phyloP scores from a whole-genome alignment of 805 yeast species.

The Barnettozyma sucrosica region DNA sequence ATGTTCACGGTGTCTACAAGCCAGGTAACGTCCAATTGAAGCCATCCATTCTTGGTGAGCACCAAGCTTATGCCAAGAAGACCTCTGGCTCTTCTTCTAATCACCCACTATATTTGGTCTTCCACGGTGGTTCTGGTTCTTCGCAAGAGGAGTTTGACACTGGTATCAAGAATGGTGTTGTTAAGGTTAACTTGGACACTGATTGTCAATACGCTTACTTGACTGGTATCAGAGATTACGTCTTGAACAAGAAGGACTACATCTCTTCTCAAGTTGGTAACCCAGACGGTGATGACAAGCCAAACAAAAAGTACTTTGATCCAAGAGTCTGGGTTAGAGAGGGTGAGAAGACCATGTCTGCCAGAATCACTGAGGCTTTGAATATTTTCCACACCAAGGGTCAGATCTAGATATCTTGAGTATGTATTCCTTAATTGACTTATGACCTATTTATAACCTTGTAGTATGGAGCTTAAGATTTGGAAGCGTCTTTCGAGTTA shows the following conservation, averaged over 20 bases:
- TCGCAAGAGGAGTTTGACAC: constrained; percentile 84
- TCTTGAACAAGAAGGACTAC: constrained; percentile 94
- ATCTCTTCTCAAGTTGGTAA: constrained; percentile 85
- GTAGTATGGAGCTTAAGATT: neutral
- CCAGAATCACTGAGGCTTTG: constrained; percentile 80
- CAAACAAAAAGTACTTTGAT: constrained; percentile 99
- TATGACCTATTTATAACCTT: neutral
- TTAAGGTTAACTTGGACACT: constrained; percentile 98
- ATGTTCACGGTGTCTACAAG: constrained; percentile 99
- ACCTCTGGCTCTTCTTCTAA: constrained; percentile 45
- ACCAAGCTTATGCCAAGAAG: constrained; percentile 83
- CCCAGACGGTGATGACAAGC: constrained; percentile 99
- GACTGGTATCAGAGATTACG: constrained; percentile 95
- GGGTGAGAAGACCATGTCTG: constrained; percentile 98
- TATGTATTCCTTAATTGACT: neutral
- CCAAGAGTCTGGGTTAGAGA: constrained; percentile 99
- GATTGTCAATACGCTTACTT: constrained; percentile 99
- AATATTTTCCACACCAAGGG: constrained; percentile 76
- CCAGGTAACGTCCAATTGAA: constrained; percentile 94
- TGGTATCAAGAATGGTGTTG: constrained; percentile 92
- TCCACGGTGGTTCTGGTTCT: constrained; percentile 99
- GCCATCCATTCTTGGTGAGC: constrained; percentile 93
- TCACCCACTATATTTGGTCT: constrained; percentile 89
- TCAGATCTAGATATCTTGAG: constrained; percentile 38
- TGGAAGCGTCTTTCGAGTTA: no score